A percentile compares a stretch with the other conserved stretches of the same genome.
These are phyloP conservation scores for Eimeria acervulina DNA, from an alignment of 169 alveolate species.

Conservation along the genomic window DNA sequence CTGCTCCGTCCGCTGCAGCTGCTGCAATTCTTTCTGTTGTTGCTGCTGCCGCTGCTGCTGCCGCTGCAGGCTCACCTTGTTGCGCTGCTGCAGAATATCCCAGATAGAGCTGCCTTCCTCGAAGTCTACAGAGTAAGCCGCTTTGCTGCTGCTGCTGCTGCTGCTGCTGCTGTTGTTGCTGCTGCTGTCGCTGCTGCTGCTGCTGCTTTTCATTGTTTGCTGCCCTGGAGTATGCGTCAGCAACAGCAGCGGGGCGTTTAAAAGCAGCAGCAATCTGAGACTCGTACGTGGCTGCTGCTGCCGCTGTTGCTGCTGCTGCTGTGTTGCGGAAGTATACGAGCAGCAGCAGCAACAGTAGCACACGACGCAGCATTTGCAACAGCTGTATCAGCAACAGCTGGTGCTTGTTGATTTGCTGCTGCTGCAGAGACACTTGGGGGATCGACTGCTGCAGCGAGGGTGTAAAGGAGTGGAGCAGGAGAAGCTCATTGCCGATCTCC, in stretches of 20 bases:
- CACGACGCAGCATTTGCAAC: too few species aligned
- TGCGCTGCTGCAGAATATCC: constrained; percentile 46
- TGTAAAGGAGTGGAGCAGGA: constrained; percentile 15
- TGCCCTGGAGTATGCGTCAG: not conserved
- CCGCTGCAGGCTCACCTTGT: constrained; percentile 53
- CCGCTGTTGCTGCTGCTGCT: not conserved
- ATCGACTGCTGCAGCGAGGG: constrained; percentile 58
- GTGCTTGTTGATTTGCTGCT: not conserved
- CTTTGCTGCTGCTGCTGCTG: not conserved
- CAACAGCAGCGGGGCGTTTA: too few species aligned
- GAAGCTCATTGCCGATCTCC: constrained; percentile 1
- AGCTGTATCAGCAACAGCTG: not conserved
- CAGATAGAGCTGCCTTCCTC: constrained; percentile 40
- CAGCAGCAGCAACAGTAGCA: not conserved
- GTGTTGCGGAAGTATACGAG: not conserved
- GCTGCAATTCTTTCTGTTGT: not conserved
- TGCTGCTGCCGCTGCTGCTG: not conserved
- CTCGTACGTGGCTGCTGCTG: too few species aligned
- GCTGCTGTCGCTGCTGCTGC: too few species aligned
- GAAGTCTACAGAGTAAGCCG: constrained; percentile 28
- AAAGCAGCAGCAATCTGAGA: constrained; percentile 8
- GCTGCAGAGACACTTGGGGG: constrained; percentile 63
- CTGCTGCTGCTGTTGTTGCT: not conserved
- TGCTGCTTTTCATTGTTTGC: too few species aligned
- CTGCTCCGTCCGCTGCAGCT: not conserved